These are phyloP conservation scores for Calonectria crousiana DNA, from an alignment of 2,329 filamentous ascomycete species.

Conservation along the genomic window DNA sequence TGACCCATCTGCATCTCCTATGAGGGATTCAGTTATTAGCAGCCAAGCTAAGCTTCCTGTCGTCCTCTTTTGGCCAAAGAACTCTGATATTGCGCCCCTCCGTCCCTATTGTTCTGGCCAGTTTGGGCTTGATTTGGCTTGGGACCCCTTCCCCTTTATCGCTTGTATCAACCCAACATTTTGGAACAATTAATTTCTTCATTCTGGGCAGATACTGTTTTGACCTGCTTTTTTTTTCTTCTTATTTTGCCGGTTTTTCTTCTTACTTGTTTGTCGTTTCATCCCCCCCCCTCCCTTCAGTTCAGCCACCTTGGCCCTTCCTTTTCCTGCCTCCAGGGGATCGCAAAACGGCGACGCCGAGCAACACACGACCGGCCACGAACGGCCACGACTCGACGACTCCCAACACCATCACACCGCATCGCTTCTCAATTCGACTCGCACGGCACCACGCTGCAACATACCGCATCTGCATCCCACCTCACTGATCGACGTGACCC, in stretches of 20 bases:
- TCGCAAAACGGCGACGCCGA: background rate
- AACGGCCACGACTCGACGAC: constrained; percentile 6
- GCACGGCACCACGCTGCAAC: background rate
- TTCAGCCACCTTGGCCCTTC: constrained; percentile 10
- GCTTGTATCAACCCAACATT: constrained; percentile 2
- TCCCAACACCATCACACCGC: background rate
- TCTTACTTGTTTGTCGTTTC: background rate
- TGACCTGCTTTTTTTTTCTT: background rate
- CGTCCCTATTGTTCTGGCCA: background rate
- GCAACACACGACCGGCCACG: background rate
- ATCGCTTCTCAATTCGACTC: background rate
- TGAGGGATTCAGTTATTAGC: constrained; percentile 9
- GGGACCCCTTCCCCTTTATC: constrained; percentile 7
- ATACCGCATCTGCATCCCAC: constrained; percentile 6
- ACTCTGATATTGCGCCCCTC: background rate
- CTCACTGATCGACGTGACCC: constrained; percentile 10
- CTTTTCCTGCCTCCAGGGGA: background rate
- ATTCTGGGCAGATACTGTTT: background rate
- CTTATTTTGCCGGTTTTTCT: background rate
- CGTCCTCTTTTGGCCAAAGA: constrained; percentile 3
- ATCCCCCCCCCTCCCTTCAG: background rate
- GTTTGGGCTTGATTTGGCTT: constrained; percentile 9
- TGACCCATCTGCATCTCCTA: constrained; percentile 16
- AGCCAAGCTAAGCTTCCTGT: constrained; percentile 4
- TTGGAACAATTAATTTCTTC: background rate